Percentiles rank a stretch among this genome's conserved stretches.
These are phyloP conservation scores for Thuja plicata DNA, from an alignment of 83 land plant genomes.

Conservation along the genomic window DNA sequence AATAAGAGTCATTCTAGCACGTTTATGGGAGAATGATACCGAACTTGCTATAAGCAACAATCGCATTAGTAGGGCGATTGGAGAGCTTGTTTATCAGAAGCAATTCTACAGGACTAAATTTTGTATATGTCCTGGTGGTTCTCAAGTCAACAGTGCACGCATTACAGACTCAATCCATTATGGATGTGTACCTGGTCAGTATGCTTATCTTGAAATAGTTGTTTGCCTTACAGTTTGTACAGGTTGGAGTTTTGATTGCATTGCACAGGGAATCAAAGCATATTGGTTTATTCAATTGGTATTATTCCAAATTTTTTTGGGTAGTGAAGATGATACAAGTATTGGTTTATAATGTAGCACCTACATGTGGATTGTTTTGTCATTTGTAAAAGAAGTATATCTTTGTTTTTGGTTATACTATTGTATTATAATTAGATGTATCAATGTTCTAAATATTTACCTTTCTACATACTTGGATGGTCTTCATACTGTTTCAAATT, in stretches of 20 bases:
- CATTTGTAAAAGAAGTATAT: not conserved
- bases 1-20: constrained; percentile 77
- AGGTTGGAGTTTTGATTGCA: not conserved
- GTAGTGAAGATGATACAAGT: not conserved
- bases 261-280: not conserved
- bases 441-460: not conserved
- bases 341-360: not conserved
- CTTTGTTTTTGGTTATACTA: no score
- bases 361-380: not conserved
- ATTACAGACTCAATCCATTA: constrained; percentile 88
- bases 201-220: not conserved
- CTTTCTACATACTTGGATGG: no score
- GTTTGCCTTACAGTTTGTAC: not conserved
- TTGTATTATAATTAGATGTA: no score
- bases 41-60: constrained; percentile 74
- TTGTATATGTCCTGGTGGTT: constrained; percentile 92
- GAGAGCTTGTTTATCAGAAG: constrained; percentile 74
- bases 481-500: not conserved
- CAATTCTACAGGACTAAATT: constrained; percentile 79
- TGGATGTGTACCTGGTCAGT: constrained; percentile 90
- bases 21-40: constrained; percentile 89
- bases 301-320: not conserved
- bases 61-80: constrained; percentile 77
- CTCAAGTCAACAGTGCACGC: constrained; percentile 93
- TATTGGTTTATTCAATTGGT: not conserved